Evolutionary conservation across 2,329 filamentous ascomycete species (phyloP), one percentile per base, ranked within the genome.

Genomic region (Fusarium sp.): DNA sequence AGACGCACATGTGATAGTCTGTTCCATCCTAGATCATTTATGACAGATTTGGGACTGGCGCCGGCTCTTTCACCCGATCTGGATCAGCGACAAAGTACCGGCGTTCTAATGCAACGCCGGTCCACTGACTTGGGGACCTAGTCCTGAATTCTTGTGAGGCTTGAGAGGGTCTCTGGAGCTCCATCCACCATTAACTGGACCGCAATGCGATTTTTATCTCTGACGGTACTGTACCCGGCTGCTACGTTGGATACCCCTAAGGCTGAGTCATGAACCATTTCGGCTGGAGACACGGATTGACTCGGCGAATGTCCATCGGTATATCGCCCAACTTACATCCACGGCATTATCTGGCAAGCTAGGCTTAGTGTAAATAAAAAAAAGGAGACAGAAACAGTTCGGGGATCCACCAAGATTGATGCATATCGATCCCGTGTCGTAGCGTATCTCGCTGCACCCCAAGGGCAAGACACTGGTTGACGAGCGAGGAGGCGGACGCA

Each of bases 31-130:
- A 58, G 55, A 52, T 67, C 59, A 54, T 69, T 55, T 60, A 55
- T 68, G 59, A 69, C 54, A 71, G 59, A 62, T 50, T 66, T 32
- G 38, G 57, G 46, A 45, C 30, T 59, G 55, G 68, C 59, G 68
- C 55, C 68, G 64, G 68, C 52, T 69, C 57, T 59, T 59, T 58
- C 50, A 49, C 68, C 68, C 64, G 68, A 71, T 72, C 68, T 72
- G 68, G 68, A 57, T 70, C 68, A 69, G 52, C 61, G 52, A 65
- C 63, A 71, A 72, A 70, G 68, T 71, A 72, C 68, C 68, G 68
- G 65, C 68, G 71, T 72, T 66, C 65, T 63, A 59, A 62, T 72
- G 59, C 60, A 69, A 56, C 54, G 32, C 38, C 24, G 32, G 18
- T 25, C 49, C 49, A 40, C 45, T 29, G 27, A 40, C 38, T 46